phyloP scores from a whole-genome alignment of 306 rosid species.

The Parietaria judaica region DNA sequence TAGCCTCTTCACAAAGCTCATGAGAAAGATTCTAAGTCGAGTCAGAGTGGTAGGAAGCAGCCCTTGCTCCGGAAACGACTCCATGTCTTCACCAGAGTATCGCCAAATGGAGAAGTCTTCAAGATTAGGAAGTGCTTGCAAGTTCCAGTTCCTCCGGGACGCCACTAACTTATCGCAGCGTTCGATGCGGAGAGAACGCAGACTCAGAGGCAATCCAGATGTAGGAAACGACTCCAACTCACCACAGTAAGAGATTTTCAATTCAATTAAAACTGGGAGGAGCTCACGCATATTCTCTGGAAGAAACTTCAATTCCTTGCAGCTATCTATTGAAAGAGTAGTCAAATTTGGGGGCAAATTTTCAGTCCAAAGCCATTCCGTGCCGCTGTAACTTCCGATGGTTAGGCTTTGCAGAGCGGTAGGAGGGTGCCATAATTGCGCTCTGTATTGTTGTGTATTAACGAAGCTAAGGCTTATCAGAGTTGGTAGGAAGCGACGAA shows the following conservation, averaged over 20 bases:
- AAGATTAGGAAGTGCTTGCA: neutral
- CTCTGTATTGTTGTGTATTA: no score
- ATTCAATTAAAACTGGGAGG: conserved; percentile 26
- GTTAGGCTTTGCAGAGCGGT: conserved; percentile 4
- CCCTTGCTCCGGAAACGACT: conserved; percentile 4
- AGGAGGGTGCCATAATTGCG: neutral
- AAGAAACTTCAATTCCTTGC: conserved; percentile 28
- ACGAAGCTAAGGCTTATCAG: neutral
- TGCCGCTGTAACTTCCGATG: neutral
- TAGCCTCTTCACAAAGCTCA: no score
- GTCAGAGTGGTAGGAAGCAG: conserved; percentile 1
- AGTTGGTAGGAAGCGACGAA: neutral
- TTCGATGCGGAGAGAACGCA: neutral
- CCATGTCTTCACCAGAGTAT: neutral
- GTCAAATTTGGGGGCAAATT: conserved; percentile 16
- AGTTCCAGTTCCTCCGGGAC: neutral
- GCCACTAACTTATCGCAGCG: conserved; percentile 1
- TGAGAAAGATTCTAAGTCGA: no score
- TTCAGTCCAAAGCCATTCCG: no score
- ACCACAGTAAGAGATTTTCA: conserved; percentile 23
- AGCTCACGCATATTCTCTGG: conserved; percentile 25
- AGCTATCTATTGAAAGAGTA: conserved; percentile 13
- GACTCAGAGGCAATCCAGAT: neutral
- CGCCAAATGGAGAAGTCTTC: neutral
- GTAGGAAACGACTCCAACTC: conserved; percentile 11